phyloP scores from a whole-genome alignment of 1,284 basidiomycete genomes.

The Leccinum ambiguum region DNA sequence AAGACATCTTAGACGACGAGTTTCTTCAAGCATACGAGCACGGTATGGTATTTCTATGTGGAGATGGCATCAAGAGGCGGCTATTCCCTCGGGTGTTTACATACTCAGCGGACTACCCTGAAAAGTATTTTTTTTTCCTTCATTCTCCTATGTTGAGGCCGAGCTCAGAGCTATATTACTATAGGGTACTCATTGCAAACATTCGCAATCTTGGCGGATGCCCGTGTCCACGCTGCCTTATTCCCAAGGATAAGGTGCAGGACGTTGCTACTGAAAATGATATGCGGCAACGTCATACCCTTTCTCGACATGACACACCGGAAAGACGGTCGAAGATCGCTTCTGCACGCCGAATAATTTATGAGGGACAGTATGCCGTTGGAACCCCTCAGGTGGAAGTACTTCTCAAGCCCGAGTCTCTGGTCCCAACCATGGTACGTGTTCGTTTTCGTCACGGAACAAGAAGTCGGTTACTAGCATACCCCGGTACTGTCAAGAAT shows the following conservation, averaged over 20 bases:
- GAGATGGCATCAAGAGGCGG: not conserved
- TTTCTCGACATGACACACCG: not conserved
- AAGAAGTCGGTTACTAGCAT: too few species aligned
- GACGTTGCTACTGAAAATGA: not conserved
- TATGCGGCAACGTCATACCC: not conserved
- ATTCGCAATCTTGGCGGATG: not conserved
- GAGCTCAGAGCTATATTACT: not conserved
- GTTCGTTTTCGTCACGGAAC: too few species aligned
- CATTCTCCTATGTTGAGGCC: not conserved
- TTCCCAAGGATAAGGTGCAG: not conserved
- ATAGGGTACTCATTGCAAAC: not conserved
- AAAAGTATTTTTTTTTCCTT: not conserved
- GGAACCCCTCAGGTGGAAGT: not conserved
- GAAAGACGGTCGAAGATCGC: not conserved
- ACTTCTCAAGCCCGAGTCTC: too few species aligned
- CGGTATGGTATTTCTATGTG: not conserved
- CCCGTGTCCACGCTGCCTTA: not conserved
- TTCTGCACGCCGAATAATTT: not conserved
- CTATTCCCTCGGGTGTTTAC: not conserved
- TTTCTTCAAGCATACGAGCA: not conserved
- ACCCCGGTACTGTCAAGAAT: not conserved
- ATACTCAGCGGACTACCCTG: not conserved
- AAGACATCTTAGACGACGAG: not conserved
- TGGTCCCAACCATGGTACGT: too few species aligned
- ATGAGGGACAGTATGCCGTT: not conserved